Evolutionary conservation across 148 eudicot genomes (phyloP), one percentile per base, ranked within the genome.

Genomic region (Arctostaphylos glauca): DNA sequence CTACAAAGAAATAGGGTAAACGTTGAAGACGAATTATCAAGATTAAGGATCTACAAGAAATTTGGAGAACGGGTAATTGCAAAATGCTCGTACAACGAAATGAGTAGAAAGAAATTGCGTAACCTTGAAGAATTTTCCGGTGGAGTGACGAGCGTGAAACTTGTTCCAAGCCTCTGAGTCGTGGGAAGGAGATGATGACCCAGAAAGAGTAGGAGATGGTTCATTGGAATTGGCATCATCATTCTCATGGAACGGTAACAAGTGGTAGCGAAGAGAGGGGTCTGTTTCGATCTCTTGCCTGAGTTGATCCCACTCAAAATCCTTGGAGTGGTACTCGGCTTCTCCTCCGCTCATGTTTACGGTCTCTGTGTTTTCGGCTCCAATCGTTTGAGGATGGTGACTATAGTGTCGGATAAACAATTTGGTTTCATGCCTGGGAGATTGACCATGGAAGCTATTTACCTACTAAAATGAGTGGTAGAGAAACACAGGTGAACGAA

Each of bases 91-190:
- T 19, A n/a, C 67, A 60, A 23, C 21, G 31, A 7, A 59, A 18
- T 13, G 31, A 6, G 66, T 41, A 10, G 44, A 86, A 50, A 48
- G 68, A 6, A 71, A 72, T 15, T 19, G 23, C 44, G 38, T 7
- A 48, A 92, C 98, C 98, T 96, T 94, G 91, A 96, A 96, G 94
- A 96, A 96, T 81, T 89, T 94, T 48, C 97, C 98, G 52, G 98
- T 83, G 88, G 94, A 93, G 59, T 96, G 98, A 77, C 91, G 93
- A 81, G 98, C 66, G 85, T 96, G 97, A 74, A 96, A 96, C 7
- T 82, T 67, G 64, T 92, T 87, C 99, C 98, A 96, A 31, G 99
- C 93, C 47, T 82, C 77, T 18, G 96, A 87, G 84, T 88, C 89
- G 16, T 64, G 50, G 71, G 76, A 59, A 10, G 88, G 68, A 44